A percentile compares a stretch with the other conserved stretches of the same genome.
Evolutionary conservation across 2,329 filamentous ascomycete genomes (phyloP).

Genomic region (Fusarium compactum): DNA sequence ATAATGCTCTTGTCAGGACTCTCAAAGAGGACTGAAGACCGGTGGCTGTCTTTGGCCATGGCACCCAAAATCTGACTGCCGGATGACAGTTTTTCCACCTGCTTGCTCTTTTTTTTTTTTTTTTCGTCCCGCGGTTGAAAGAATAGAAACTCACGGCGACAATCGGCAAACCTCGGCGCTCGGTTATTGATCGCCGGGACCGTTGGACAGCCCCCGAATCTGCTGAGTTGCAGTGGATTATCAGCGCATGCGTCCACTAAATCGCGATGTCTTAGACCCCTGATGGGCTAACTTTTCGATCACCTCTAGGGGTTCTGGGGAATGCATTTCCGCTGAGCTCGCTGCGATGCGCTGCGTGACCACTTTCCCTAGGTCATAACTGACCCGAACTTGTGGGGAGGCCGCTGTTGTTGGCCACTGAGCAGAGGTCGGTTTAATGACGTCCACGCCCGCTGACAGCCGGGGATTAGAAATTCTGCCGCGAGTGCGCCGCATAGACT

Average conservation of each 20-base stretch:
- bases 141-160: constrained; percentile 34
- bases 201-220: constrained; percentile 11
- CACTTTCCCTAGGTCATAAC: constrained; percentile 25
- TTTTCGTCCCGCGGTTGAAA: constrained; percentile 29
- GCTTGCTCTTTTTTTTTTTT: background rate
- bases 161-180: constrained; percentile 49
- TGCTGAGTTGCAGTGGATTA: constrained; percentile 27
- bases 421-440: constrained; percentile 46
- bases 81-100: constrained; percentile 26
- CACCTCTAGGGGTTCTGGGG: constrained; percentile 32
- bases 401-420: constrained; percentile 13
- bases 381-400: constrained; percentile 30
- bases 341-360: constrained; percentile 36
- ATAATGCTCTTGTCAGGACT: constrained; percentile 59
- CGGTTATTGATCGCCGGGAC: constrained; percentile 45
- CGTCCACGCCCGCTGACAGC: constrained; percentile 45
- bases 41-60: constrained; percentile 19
- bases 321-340: constrained; percentile 12
- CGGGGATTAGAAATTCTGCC: constrained; percentile 46
- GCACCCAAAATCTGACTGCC: constrained; percentile 4
- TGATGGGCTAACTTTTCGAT: constrained; percentile 13
- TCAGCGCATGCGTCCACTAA: constrained; percentile 31
- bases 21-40: constrained; percentile 51
- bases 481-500: constrained; percentile 26
- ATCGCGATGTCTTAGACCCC: constrained; percentile 12